phyloP scores from a whole-genome alignment of 805 yeast genomes.

The Saturnispora bothae region DNA sequence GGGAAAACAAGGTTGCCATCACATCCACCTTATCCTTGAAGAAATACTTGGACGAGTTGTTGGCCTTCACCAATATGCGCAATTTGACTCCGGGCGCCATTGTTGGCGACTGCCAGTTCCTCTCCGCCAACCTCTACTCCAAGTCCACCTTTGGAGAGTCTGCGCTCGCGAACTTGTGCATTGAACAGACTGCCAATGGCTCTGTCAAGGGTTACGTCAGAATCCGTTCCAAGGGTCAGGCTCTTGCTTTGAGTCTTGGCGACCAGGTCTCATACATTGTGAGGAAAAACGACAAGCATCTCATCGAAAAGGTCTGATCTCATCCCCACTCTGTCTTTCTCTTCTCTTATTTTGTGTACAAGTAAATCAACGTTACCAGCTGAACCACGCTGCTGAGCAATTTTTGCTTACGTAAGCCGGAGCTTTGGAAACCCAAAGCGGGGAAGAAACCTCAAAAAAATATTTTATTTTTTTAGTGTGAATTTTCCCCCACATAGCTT shows the following conservation, averaged over 20 bases:
- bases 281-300: conserved; percentile 34
- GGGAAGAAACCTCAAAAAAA: neutral
- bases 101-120: conserved; percentile 81
- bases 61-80: conserved; percentile 85
- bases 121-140: conserved; percentile 90
- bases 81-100: conserved; percentile 87
- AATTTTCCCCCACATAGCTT: too few relatives aligned
- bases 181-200: conserved; percentile 69
- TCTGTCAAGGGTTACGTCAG: conserved; percentile 88
- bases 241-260: conserved; percentile 88
- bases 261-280: conserved; percentile 85
- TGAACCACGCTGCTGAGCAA: too few relatives aligned
- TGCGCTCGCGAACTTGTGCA: conserved; percentile 89
- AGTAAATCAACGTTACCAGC: too few relatives aligned
- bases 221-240: conserved; percentile 96
- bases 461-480: too few relatives aligned
- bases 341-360: too few relatives aligned
- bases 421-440: neutral
- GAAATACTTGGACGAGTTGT: conserved; percentile 65
- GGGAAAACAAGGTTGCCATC: conserved; percentile 96
- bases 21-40: conserved; percentile 61
- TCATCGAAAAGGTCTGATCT: conserved; percentile 5
- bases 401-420: too few relatives aligned
- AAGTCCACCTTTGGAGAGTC: conserved; percentile 94
- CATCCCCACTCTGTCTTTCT: too few relatives aligned